Conservation (phyloP, 1,284 basidiomycete species). For the Ceratobasidium sp. region DNA sequence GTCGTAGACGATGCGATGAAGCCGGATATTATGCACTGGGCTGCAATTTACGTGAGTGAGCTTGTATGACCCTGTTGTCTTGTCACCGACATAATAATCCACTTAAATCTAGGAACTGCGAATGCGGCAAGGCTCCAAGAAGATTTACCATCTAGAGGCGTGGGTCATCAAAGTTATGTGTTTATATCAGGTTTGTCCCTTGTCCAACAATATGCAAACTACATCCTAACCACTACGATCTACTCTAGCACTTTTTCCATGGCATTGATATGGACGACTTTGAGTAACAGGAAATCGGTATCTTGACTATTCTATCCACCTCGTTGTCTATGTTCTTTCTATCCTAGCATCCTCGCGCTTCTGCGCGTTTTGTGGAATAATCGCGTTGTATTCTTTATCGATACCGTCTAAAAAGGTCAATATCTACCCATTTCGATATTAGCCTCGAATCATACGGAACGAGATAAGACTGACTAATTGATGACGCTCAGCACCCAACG, state of each 20-base stretch:
- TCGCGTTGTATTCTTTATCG: constrained; percentile 19
- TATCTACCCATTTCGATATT: constrained; percentile 21
- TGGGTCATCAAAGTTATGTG: constrained; percentile 90
- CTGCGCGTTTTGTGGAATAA: constrained; percentile 9
- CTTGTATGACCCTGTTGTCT: constrained; percentile 37
- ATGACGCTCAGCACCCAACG: constrained; percentile 78
- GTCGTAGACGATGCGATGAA: constrained; percentile 89
- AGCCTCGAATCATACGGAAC: not conserved
- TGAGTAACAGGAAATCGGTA: constrained; percentile 53
- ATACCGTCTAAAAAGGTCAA: constrained; percentile 21
- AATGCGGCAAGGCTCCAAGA: constrained; percentile 90
- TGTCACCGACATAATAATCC: not conserved
- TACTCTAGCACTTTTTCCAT: constrained; percentile 61
- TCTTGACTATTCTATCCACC: not conserved
- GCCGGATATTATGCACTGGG: constrained; percentile 94
- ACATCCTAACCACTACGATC: not conserved
- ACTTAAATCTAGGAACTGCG: constrained; percentile 75
- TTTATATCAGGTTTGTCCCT: constrained; percentile 50
- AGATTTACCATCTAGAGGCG: constrained; percentile 95
- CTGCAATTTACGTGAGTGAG: constrained; percentile 87
- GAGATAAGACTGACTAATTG: constrained; percentile 65
- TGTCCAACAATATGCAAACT: not conserved
- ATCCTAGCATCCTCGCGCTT: not conserved
- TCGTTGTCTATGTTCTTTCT: not conserved
- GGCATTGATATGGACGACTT: constrained; percentile 72